Base-by-base conservation (phyloP, 2,329 filamentous ascomycete genomes). In the Colletotrichum simmondsii region DNA sequence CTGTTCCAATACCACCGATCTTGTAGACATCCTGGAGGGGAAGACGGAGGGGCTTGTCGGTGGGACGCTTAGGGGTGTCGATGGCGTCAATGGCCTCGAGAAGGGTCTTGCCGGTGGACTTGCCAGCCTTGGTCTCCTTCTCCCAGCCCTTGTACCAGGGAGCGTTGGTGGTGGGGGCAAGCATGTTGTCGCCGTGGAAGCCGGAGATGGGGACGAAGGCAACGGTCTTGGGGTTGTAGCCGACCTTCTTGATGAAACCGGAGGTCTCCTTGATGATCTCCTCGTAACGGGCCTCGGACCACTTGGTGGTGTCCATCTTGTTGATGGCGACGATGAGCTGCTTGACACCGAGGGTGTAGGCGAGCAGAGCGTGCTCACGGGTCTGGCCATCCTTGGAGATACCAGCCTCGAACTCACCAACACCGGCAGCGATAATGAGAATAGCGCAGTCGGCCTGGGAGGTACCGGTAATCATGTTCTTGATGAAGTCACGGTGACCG, bases 401-500 rank as follows among this genome's bases (percentile, higher is more conserved):
- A 98, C 97, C 97, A 93, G 97, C 97, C 93, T 99, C 97, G 93
- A 99, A 99, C 93, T 99, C 97, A 98, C 97, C 97, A 95, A 95
- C 98, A 92, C 97, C 97, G 84, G 97, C 95, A 83, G 96, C 97
- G 89, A 99, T 99, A 90, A 99, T 98, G 91, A 99, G 95, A 87
- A 99, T 95, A 85, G 97, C 97, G 90, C 97, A 98, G 86, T 99
- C 97, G 83, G 97, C 97, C 94, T 98, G 97, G 88, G 97, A 99
- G 85, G 97, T 98, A 95, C 97, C 97, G 93, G 97, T 98, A 88
- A 99, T 99, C 97, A 99, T 99, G 95, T 98, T 99, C 96, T 99
- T 99, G 95, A 99, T 98, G 92, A 98, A 99, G 86, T 99, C 97
- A 97, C 97, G 96, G 90, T 99, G 97, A 89, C 97, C 97, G 84